Percentiles rank a stretch among this genome's conserved stretches.
Conservation (phyloP, 1,139 yeast genomes). For the Eremothecium coryli region DNA sequence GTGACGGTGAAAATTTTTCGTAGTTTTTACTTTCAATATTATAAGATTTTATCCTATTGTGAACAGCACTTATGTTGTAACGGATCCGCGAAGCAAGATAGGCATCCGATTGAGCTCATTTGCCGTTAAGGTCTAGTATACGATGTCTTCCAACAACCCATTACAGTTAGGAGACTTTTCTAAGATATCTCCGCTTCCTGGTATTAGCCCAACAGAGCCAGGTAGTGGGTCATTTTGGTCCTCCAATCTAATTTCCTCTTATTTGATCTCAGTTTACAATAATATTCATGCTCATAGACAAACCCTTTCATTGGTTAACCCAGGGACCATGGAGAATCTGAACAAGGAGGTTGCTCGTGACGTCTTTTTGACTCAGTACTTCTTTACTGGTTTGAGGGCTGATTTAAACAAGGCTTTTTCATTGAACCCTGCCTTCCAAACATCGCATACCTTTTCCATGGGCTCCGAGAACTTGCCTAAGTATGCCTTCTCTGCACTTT, state of each 20-base stretch:
- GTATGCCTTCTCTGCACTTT: constrained; percentile 84
- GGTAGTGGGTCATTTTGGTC: constrained; percentile 58
- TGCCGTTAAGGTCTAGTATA: background rate
- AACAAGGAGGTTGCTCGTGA: constrained; percentile 90
- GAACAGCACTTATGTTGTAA: background rate
- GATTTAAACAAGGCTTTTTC: constrained; percentile 89
- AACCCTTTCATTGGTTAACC: constrained; percentile 74
- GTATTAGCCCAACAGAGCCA: constrained; percentile 42
- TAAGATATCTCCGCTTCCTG: constrained; percentile 52
- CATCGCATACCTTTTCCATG: constrained; percentile 84
- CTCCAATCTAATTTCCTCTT: constrained; percentile 76
- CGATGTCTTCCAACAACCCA: constrained; percentile 28
- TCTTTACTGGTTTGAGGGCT: constrained; percentile 94
- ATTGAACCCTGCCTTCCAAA: constrained; percentile 93
- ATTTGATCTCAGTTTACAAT: constrained; percentile 66
- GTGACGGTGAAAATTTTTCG: constrained; percentile 5
- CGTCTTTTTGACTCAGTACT: constrained; percentile 80
- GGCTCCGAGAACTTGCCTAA: constrained; percentile 86
- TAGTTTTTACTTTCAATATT: background rate
- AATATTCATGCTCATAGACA: constrained; percentile 70
- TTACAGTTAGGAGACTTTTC: constrained; percentile 44
- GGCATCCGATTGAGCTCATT: no score
- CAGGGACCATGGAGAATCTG: constrained; percentile 91
- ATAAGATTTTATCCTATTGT: background rate
- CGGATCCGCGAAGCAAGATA: no score